Conservation (phyloP, 306 rosid genomes). For the Prunus davidiana region DNA sequence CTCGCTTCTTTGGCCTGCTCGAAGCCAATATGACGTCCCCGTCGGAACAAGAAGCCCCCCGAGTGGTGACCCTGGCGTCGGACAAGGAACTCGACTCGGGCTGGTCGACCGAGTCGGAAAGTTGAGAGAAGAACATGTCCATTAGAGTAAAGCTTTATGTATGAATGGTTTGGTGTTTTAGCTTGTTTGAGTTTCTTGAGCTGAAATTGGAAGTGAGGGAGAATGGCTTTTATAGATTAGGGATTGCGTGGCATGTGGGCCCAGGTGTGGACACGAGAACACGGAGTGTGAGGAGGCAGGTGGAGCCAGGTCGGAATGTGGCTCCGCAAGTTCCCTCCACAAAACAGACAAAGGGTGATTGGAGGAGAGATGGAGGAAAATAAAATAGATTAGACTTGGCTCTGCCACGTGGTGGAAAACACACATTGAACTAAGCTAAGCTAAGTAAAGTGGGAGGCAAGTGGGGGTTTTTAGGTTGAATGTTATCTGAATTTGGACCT, state of each 20-base stretch:
- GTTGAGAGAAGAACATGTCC: neutral
- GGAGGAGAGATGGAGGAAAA: no score
- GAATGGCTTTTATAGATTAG: neutral
- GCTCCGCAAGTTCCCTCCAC: no score
- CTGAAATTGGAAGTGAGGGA: neutral
- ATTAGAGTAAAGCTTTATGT: neutral
- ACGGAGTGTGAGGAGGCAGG: no score
- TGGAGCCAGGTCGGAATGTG: no score
- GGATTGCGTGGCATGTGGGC: neutral
- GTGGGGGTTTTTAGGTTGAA: no score
- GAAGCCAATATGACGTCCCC: conserved; percentile 58
- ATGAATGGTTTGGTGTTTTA: neutral
- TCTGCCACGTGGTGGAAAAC: no score
- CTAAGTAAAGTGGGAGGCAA: no score
- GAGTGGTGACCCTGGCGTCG: no score
- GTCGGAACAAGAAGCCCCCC: conserved; percentile 19
- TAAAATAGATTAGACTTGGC: no score
- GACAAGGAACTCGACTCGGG: neutral
- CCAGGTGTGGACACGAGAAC: no score
- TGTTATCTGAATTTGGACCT: fast-evolving
- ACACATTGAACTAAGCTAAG: no score
- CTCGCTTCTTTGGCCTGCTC: conserved; percentile 54
- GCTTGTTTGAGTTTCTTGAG: neutral
- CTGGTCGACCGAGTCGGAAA: neutral
- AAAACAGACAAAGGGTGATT: no score